These are phyloP conservation scores for Phytophthora constricta DNA, from an alignment of 352 stramenopile genomes.

Conservation along the genomic window DNA sequence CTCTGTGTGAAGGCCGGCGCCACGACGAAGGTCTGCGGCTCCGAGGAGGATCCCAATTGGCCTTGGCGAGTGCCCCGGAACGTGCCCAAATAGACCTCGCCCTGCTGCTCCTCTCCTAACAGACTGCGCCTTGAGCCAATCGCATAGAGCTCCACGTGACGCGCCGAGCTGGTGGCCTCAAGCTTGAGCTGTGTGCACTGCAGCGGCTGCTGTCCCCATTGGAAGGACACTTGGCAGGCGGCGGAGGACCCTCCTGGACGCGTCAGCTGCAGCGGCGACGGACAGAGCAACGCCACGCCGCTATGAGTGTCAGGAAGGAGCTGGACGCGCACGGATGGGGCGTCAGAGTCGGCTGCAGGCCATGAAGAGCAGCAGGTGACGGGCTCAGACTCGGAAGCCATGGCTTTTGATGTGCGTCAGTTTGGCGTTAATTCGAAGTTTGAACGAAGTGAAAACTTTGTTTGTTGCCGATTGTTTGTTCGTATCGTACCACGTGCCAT, in stretches of 20 bases:
- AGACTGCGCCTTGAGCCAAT: conserved; percentile 59
- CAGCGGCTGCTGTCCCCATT: conserved; percentile 44
- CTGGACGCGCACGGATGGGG: conserved; percentile 13
- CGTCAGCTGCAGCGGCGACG: conserved; percentile 28
- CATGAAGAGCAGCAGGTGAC: conserved; percentile 37
- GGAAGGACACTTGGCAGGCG: conserved; percentile 55
- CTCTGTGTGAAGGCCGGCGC: conserved; percentile 53
- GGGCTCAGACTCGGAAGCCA: too few relatives aligned
- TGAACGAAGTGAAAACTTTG: too few relatives aligned
- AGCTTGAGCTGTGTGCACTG: conserved; percentile 59
- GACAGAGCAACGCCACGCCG: conserved; percentile 17
- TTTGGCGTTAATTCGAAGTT: too few relatives aligned
- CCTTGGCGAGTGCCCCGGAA: conserved; percentile 53
- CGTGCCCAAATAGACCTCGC: conserved; percentile 78
- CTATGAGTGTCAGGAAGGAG: conserved; percentile 2
- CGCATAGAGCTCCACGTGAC: conserved; percentile 73
- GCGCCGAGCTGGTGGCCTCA: conserved; percentile 62
- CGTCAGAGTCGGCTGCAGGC: background rate
- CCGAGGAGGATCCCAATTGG: background rate
- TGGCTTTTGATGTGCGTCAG: too few relatives aligned
- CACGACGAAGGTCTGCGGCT: conserved; percentile 51
- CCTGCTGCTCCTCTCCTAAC: conserved; percentile 62
- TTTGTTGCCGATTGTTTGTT: too few relatives aligned
- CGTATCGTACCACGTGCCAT: too few relatives aligned
- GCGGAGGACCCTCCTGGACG: conserved; percentile 12